These are phyloP conservation scores for Cercospora zeae-maydis DNA, from an alignment of 2,329 filamentous ascomycete genomes.

Conservation along the genomic window DNA sequence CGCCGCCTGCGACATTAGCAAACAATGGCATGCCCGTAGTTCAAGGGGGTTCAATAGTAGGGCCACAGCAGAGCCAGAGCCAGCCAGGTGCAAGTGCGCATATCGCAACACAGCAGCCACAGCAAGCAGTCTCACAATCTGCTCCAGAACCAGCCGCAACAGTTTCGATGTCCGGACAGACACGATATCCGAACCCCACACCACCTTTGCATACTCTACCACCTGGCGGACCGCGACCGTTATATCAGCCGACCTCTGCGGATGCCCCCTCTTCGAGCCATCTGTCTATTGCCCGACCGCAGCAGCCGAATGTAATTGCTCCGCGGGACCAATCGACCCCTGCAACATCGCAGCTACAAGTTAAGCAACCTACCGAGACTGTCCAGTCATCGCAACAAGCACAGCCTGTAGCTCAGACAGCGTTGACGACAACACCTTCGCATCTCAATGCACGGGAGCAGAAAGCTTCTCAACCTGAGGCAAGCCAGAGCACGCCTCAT, in stretches of 20 bases:
- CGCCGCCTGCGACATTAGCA: not conserved
- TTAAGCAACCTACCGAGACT: not conserved
- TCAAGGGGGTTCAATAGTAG: not conserved
- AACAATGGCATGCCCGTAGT: not conserved
- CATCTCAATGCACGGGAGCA: not conserved
- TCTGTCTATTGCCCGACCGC: not conserved
- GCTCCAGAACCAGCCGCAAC: not conserved
- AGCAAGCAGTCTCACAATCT: not conserved
- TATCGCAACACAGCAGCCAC: constrained; percentile 2
- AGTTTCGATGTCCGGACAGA: not conserved
- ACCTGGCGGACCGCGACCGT: not conserved
- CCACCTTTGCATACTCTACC: not conserved
- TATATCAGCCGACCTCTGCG: not conserved
- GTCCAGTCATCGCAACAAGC: not conserved
- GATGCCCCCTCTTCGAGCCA: not conserved
- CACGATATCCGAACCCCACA: not conserved
- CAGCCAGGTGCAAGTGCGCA: not conserved
- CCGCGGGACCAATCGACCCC: not conserved
- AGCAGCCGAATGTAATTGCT: not conserved
- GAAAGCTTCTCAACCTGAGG: not conserved
- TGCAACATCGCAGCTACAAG: not conserved
- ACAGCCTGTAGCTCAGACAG: not conserved
- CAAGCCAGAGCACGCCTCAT: not conserved
- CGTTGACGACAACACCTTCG: not conserved
- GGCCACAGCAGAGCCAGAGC: not conserved